Percentiles rank a stretch among this genome's conserved stretches.
Evolutionary conservation across 352 stramenopile genomes (phyloP).

Genomic region (Phytopythium vexans): DNA sequence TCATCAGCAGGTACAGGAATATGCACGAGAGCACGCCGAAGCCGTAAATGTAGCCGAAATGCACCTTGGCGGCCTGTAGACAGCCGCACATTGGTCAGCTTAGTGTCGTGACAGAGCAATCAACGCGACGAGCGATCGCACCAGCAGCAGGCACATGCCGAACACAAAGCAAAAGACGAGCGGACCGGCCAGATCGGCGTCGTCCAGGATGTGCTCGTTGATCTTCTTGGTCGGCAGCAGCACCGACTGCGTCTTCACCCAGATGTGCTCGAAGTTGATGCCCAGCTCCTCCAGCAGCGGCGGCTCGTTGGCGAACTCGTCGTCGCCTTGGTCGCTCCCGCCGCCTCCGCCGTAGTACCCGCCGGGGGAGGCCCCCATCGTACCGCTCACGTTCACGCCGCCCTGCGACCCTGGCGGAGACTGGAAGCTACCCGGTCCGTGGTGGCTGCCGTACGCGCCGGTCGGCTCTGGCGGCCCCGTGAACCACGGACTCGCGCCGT

Average conservation of each 20-base stretch:
- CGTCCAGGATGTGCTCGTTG: slow-evolving; percentile 88
- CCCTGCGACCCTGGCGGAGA: slow-evolving; percentile 15
- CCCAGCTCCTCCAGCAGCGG: slow-evolving; percentile 97
- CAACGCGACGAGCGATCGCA: slow-evolving; percentile 15
- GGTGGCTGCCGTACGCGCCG: slow-evolving; percentile 5
- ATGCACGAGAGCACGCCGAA: slow-evolving; percentile 97
- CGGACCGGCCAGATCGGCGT: slow-evolving; percentile 93
- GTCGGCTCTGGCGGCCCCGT: slow-evolving; percentile 39
- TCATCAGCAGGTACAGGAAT: slow-evolving; percentile 95
- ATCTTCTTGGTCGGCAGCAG: slow-evolving; percentile 91
- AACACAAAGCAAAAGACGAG: slow-evolving; percentile 94
- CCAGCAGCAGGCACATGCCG: slow-evolving; percentile 92
- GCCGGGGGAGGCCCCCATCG: slow-evolving; percentile 19
- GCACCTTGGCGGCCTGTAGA: slow-evolving; percentile 86
- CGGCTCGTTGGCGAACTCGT: slow-evolving; percentile 95
- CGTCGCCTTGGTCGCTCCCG: slow-evolving; percentile 39
- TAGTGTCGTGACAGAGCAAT: neutral
- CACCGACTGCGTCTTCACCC: slow-evolving; percentile 95
- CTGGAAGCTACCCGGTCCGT: slow-evolving; percentile 8
- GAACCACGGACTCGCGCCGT: slow-evolving; percentile 67
- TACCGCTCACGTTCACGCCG: slow-evolving; percentile 11
- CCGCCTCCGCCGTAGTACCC: slow-evolving; percentile 23
- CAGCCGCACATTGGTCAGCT: neutral
- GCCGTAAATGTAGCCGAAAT: slow-evolving; percentile 99
- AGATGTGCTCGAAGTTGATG: slow-evolving; percentile 98